phyloP scores from a whole-genome alignment of 2,329 filamentous ascomycete genomes.

The Penicillium griseofulvum region DNA sequence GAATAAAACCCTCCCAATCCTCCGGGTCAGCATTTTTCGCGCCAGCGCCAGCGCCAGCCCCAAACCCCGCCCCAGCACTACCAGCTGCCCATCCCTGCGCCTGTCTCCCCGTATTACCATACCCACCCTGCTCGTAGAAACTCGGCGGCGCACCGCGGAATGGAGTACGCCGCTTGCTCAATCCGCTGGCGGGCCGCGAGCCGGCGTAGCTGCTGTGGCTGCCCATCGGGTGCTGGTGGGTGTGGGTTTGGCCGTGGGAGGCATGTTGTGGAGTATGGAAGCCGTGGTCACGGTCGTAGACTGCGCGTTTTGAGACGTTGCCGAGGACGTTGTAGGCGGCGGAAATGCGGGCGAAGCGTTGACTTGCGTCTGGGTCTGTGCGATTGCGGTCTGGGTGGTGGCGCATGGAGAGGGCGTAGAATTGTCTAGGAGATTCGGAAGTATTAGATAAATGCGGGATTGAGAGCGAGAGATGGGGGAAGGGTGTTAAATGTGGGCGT shows the following conservation, averaged over 20 bases:
- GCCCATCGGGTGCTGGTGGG: constrained; percentile 41
- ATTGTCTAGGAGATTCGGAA: constrained; percentile 51
- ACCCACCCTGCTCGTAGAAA: constrained; percentile 81
- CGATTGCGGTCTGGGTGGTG: constrained; percentile 93
- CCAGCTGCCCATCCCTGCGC: constrained; percentile 44
- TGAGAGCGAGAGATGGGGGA: constrained; percentile 1
- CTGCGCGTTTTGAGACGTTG: constrained; percentile 67
- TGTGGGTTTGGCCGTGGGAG: constrained; percentile 25
- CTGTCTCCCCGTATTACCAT: constrained; percentile 63
- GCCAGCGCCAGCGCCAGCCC: neutral
- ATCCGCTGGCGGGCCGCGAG: constrained; percentile 72
- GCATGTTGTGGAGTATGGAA: constrained; percentile 34
- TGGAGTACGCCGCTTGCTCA: constrained; percentile 70
- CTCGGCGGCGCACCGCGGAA: constrained; percentile 85
- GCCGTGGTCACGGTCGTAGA: constrained; percentile 68
- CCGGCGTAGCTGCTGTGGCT: constrained; percentile 57
- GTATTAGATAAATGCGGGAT: neutral
- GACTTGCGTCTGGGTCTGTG: constrained; percentile 66
- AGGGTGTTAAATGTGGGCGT: constrained; percentile 5
- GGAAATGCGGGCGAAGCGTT: constrained; percentile 77
- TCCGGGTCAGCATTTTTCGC: constrained; percentile 20
- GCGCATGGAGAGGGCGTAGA: constrained; percentile 86
- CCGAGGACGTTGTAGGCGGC: constrained; percentile 80
- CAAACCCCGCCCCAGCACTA: constrained; percentile 1
- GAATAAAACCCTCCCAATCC: constrained; percentile 39